Base-by-base conservation (phyloP, 805 yeast species). In the Yarrowia sp. region DNA sequence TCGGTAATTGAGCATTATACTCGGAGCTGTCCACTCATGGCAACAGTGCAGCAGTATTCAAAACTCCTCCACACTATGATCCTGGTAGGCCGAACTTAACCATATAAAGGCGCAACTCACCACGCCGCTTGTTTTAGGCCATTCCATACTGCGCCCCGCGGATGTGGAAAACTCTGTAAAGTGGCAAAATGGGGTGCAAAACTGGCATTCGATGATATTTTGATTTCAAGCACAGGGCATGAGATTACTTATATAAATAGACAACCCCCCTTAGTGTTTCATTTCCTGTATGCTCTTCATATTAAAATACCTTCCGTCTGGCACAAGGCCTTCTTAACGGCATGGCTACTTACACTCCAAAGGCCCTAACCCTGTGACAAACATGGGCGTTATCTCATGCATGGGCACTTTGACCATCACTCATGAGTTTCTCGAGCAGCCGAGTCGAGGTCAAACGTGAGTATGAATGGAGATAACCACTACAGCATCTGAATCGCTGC, bases 351-450 rank as follows among this genome's bases (percentile, higher is more conserved):
- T 24, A 24, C 17, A 17, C 17, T n/a, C n/a, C 21, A 10, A 22
- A 6, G 26, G 10, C 61, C 61, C 61, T 54, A 54, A 54, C 61
- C 61, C 61, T 26, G 33, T 4, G 24, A 24, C n/a, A n/a, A n/a
- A n/a, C n/a, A n/a, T n/a, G n/a, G n/a, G n/a, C n/a, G n/a, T n/a
- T n/a, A n/a, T n/a, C n/a, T n/a, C n/a, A n/a, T n/a, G n/a, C n/a
- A n/a, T n/a, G n/a, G n/a, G n/a, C n/a, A n/a, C n/a, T n/a, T n/a
- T n/a, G n/a, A n/a, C n/a, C 36, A 48, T 51, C 41, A 51, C 41
- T 17, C 61, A 54, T 54, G 61, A 54, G 61, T 54, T 54, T 54
- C 19, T 36, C 61, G 19, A 54, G 61, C 35, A 54, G 46, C 46
- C 46, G 46, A n/a, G 61, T 54, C 35, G 61, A 54, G 46, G 61